Conservation (phyloP, 164 flowering plant species). For the Macadamia tetraphylla region DNA sequence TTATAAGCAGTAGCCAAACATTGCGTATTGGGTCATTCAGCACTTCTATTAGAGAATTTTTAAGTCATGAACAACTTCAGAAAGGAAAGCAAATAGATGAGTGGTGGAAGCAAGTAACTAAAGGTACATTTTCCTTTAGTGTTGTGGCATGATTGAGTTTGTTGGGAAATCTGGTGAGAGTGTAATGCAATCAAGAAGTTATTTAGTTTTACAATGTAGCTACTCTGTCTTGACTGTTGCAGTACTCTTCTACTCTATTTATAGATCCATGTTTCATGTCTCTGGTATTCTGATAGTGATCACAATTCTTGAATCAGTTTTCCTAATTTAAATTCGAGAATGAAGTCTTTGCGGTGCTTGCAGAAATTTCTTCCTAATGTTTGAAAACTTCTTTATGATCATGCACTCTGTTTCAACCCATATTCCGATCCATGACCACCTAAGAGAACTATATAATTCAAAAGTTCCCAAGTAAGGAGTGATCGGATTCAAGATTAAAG, state of each 20-base stretch:
- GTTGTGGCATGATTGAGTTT: not conserved
- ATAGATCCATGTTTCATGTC: not conserved
- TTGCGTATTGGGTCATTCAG: slow-evolving; percentile 92
- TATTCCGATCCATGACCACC: too few species aligned
- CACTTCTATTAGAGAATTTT: slow-evolving; percentile 69
- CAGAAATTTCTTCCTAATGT: not conserved
- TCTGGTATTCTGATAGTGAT: not conserved
- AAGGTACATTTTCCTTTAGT: slow-evolving; percentile 46
- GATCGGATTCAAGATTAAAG: too few species aligned
- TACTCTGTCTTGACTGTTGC: not conserved
- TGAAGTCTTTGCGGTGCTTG: not conserved
- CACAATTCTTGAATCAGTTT: not conserved
- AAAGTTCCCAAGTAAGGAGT: too few species aligned
- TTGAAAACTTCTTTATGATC: too few species aligned
- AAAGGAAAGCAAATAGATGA: slow-evolving; percentile 99
- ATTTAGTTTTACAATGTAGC: not conserved
- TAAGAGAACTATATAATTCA: too few species aligned
- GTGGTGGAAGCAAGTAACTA: slow-evolving; percentile 94
- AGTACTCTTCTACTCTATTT: not conserved
- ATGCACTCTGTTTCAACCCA: too few species aligned
- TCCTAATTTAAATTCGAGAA: not conserved
- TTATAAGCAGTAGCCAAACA: slow-evolving; percentile 91
- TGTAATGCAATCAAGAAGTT: not conserved
- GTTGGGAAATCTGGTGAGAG: not conserved
- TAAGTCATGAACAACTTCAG: slow-evolving; percentile 89